Conservation (phyloP, 192 early-diverging fungal species). For the Irineochytrium annulatum region DNA sequence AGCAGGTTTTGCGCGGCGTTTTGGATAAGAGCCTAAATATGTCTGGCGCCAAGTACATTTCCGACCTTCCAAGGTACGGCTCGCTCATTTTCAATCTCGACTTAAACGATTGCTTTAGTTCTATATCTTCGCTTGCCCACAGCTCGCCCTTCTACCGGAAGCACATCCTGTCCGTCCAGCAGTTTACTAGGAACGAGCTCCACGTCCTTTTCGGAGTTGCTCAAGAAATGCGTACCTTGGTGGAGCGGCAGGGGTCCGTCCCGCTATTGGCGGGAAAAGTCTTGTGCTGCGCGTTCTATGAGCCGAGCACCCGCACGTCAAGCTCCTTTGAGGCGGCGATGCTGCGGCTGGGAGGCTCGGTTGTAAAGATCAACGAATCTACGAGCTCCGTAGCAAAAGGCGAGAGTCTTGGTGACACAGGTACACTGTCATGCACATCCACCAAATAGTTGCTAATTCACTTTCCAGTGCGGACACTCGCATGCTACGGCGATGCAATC, state of each 20-base stretch:
- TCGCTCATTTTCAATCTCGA: background rate
- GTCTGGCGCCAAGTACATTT: conserved; percentile 37
- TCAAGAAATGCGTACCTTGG: conserved; percentile 92
- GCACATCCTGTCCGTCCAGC: conserved; percentile 85
- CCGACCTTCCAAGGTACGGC: conserved; percentile 34
- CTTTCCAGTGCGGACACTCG: conserved; percentile 74
- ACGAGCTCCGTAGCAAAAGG: conserved; percentile 93
- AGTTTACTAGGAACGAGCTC: conserved; percentile 89
- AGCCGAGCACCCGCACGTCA: conserved; percentile 91
- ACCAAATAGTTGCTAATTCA: conserved; percentile 2
- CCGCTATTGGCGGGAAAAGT: conserved; percentile 86
- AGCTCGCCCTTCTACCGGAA: conserved; percentile 87
- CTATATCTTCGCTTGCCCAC: conserved; percentile 51
- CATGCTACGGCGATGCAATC: conserved; percentile 88
- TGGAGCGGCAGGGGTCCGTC: conserved; percentile 83
- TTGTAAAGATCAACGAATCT: conserved; percentile 78
- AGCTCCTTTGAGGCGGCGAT: conserved; percentile 95
- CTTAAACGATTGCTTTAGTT: conserved; percentile 13
- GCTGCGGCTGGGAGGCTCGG: conserved; percentile 84
- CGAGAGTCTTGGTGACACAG: conserved; percentile 88
- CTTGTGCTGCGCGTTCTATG: conserved; percentile 93
- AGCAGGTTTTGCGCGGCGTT: conserved; percentile 12
- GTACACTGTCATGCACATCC: conserved; percentile 8
- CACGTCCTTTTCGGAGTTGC: conserved; percentile 94
- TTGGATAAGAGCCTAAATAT: conserved; percentile 26